These are phyloP conservation scores for Pestalotiopsis sp. DNA, from an alignment of 2,329 filamentous ascomycete genomes.

Conservation along the genomic window DNA sequence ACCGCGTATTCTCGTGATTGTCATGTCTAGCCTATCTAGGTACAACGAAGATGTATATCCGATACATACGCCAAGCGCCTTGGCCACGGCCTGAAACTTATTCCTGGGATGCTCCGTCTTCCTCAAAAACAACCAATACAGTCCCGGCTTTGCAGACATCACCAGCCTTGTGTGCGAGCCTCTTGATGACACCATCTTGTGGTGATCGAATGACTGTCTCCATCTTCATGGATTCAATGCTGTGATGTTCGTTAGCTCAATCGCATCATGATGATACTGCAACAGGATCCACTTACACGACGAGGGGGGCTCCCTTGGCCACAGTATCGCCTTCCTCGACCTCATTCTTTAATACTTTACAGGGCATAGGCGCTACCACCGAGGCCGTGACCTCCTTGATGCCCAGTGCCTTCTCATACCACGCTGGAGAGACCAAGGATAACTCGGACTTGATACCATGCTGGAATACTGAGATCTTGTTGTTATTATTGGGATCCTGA, in stretches of 20 bases:
- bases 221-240: slow-evolving; percentile 89
- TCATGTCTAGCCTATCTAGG: not conserved
- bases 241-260: slow-evolving; percentile 32
- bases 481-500: slow-evolving; percentile 44
- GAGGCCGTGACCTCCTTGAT: slow-evolving; percentile 78
- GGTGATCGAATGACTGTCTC: slow-evolving; percentile 80
- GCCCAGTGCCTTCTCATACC: slow-evolving; percentile 86
- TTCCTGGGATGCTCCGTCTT: slow-evolving; percentile 27
- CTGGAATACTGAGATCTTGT: slow-evolving; percentile 78
- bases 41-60: not conserved
- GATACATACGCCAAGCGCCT: not conserved
- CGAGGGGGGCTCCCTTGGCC: slow-evolving; percentile 80
- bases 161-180: slow-evolving; percentile 72
- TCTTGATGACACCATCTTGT: slow-evolving; percentile 69
- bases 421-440: slow-evolving; percentile 62
- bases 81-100: not conserved
- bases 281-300: slow-evolving; percentile 62
- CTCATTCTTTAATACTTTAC: slow-evolving; percentile 90
- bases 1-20: not conserved
- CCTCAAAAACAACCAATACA: slow-evolving; percentile 72
- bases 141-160: slow-evolving; percentile 80
- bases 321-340: slow-evolving; percentile 80
- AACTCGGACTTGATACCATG: slow-evolving; percentile 61
- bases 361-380: slow-evolving; percentile 93
- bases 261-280: not conserved